Evolutionary conservation across 306 rosid genomes (phyloP), one percentile per base, ranked within the genome.

Genomic region (Fragaria nilgerrensis): DNA sequence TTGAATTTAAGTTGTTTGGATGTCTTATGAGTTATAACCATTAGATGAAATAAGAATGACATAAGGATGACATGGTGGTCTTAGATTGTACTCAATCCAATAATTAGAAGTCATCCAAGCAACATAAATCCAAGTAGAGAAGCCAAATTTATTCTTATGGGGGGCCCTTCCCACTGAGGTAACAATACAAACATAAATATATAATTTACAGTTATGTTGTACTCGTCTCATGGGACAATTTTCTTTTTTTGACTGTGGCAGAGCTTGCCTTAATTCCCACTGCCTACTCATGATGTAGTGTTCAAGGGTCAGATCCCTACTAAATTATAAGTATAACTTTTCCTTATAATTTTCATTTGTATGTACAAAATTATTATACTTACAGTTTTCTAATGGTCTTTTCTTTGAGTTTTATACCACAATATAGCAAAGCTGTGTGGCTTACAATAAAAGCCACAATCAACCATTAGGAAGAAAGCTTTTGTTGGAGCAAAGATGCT

Each of bases 261-360:
- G 98, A 87, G 56, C 44, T 77, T 94, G 76, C 98, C 98, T 59
- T 92, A 81, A 49, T 94, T 85, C 68, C 94, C 98, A 15, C 86
- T 94, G 34, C 98, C 98, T 3, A 91, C 93, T 1, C 97, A 94
- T 65, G 92, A 91, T 76, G 96, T 91, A 36, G 77, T 90, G 47
- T 77, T 87, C 15, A 85, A 96, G 70, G 98, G 98, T 44, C 81
- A 75, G 52, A 83, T 87, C 56, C 97, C 98, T 1, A 39, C 74
- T 12, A 93, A 88, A 45, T 94, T 86, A 76, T 96, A 90, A 96
- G 98, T 88, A 86, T 14, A 45, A 11, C 10, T 27, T 45, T 12
- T 12, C 12, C 2, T 55, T 6, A n/a, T n/a, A 44, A 50, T 5
- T 14, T 64, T 39, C 37, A 56, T 10, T 32, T 9, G 7, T n/a